phyloP scores from a whole-genome alignment of 306 rosid genomes.

The Medicago truncatula region DNA sequence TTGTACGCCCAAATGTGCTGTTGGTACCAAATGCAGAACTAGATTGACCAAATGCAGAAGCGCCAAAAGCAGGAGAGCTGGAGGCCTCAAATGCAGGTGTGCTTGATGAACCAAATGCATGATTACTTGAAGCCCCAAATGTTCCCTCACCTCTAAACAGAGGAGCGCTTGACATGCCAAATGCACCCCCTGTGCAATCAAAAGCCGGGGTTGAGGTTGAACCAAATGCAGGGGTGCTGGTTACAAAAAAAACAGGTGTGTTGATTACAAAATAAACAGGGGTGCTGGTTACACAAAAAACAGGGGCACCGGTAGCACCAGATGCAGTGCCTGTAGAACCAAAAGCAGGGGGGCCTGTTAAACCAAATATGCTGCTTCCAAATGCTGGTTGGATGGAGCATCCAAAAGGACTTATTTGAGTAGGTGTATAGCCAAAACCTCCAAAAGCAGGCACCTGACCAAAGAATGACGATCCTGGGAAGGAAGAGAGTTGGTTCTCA shows the following conservation, averaged over 20 bases:
- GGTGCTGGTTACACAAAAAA: slow-evolving; percentile 52
- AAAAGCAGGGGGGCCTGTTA: slow-evolving; percentile 75
- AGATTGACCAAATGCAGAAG: slow-evolving; percentile 83
- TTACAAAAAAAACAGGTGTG: slow-evolving; percentile 64
- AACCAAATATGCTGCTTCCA: slow-evolving; percentile 85
- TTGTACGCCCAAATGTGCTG: slow-evolving; percentile 62
- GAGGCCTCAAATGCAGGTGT: slow-evolving; percentile 68
- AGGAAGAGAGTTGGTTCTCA: slow-evolving; percentile 38
- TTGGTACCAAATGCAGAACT: slow-evolving; percentile 76
- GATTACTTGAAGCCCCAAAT: slow-evolving; percentile 73
- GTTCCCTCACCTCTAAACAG: slow-evolving; percentile 76
- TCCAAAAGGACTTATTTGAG: slow-evolving; percentile 85
- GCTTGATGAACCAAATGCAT: slow-evolving; percentile 61
- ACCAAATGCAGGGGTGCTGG: slow-evolving; percentile 60
- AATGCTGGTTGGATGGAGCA: slow-evolving; percentile 75
- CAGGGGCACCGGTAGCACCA: slow-evolving; percentile 50
- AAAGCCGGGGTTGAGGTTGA: slow-evolving; percentile 68
- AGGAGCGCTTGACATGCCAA: slow-evolving; percentile 64
- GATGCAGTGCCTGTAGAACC: slow-evolving; percentile 54
- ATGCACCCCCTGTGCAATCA: slow-evolving; percentile 71
- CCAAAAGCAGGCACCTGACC: slow-evolving; percentile 91
- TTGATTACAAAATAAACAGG: slow-evolving; percentile 68
- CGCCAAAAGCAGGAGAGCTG: slow-evolving; percentile 74
- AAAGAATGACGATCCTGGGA: slow-evolving; percentile 71
- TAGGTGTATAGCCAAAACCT: slow-evolving; percentile 75